A percentile compares a stretch with the other conserved stretches of the same genome.
Conservation (phyloP, 257 asterid species). For the Nicotiana tabacum region DNA sequence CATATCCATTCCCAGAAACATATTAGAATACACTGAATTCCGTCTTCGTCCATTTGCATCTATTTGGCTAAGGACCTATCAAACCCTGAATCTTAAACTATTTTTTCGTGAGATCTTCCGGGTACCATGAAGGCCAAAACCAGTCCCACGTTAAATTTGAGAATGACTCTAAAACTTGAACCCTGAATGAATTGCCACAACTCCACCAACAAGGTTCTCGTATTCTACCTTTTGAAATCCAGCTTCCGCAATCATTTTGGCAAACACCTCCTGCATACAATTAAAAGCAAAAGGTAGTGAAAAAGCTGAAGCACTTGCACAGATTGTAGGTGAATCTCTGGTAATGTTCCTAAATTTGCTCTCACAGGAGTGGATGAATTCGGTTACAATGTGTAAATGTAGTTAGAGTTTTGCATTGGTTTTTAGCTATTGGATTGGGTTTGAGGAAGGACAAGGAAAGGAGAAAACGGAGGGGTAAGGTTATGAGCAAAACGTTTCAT, state of each 20-base stretch:
- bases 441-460: too few species aligned
- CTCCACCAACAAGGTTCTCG: slow-evolving; percentile 92
- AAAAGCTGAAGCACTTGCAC: neutral
- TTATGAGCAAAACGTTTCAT: too few species aligned
- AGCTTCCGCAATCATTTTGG: slow-evolving; percentile 76
- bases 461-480: too few species aligned
- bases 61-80: neutral
- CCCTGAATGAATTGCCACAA: slow-evolving; percentile 90
- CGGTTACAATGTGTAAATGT: too few species aligned
- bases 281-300: neutral
- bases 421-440: too few species aligned
- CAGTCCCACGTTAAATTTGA: neutral
- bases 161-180: slow-evolving; percentile 45
- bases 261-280: slow-evolving; percentile 69
- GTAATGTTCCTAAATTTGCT: neutral
- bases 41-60: neutral
- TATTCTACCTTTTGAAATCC: slow-evolving; percentile 94
- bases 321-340: neutral
- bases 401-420: too few species aligned
- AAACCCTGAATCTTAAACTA: neutral
- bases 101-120: neutral
- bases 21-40: neutral
- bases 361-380: too few species aligned
- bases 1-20: neutral
- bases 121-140: neutral